Conservation (phyloP, 2,329 filamentous ascomycete species). For the Scortechinia acanthostroma region DNA sequence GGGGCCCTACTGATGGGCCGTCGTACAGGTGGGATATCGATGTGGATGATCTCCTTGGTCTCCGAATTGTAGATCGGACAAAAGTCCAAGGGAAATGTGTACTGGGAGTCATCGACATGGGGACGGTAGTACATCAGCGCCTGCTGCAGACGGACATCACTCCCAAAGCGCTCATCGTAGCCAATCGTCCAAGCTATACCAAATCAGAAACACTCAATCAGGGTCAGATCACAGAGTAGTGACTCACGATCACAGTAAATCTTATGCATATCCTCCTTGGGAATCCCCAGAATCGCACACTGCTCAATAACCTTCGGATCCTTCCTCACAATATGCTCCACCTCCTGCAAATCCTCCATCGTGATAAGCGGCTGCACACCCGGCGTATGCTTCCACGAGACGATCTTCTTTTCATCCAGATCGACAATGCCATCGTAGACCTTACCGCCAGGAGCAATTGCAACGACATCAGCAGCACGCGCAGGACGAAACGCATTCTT, state of each 20-base stretch:
- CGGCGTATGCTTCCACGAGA: conserved; percentile 68
- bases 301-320: conserved; percentile 87
- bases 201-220: conserved; percentile 11
- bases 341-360: conserved; percentile 78
- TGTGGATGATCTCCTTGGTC: conserved; percentile 71
- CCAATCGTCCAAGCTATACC: conserved; percentile 79
- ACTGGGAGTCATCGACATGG: conserved; percentile 78
- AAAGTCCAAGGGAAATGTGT: conserved; percentile 86
- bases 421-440: conserved; percentile 80
- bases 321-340: conserved; percentile 69
- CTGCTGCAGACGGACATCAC: conserved; percentile 73
- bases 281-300: conserved; percentile 75
- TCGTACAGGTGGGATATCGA: conserved; percentile 74
- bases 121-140: conserved; percentile 94
- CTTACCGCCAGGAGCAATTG: conserved; percentile 70
- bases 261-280: conserved; percentile 81
- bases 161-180: conserved; percentile 85
- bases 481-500: conserved; percentile 51
- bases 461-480: conserved; percentile 75
- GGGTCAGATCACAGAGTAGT: not conserved
- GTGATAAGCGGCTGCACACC: conserved; percentile 84
- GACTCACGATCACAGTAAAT: conserved; percentile 80
- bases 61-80: conserved; percentile 84
- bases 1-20: conserved; percentile 66
- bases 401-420: conserved; percentile 56